A percentile compares a stretch with the other conserved stretches of the same genome.
Evolutionary conservation across 139 green algal genomes (phyloP).

Genomic region (Pseudopediastrum boryanum): DNA sequence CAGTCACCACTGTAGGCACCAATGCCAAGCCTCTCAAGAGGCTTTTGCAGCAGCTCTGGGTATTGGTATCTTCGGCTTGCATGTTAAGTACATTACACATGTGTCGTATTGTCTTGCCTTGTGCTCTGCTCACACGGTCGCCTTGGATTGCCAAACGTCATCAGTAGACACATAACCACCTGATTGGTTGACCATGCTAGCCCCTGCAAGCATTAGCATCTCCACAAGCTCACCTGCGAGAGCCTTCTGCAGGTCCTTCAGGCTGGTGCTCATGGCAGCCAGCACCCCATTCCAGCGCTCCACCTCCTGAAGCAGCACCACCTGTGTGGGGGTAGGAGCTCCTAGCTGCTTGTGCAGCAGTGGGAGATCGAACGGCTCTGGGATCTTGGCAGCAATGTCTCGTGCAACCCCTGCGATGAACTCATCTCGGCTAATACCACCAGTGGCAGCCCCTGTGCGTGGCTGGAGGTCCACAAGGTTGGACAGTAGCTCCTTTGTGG

Average conservation of each 20-base stretch:
- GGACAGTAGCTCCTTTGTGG: constrained; percentile 78
- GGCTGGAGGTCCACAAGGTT: constrained; percentile 85
- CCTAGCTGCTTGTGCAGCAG: constrained; percentile 77
- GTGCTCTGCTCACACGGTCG: no score
- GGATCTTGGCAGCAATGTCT: constrained; percentile 77
- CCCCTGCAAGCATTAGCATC: not conserved
- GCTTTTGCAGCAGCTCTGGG: no score
- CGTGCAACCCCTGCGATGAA: constrained; percentile 69
- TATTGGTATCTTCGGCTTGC: no score
- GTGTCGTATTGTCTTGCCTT: no score
- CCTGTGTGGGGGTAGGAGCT: constrained; percentile 66
- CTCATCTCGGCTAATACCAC: constrained; percentile 71
- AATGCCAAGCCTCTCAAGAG: no score
- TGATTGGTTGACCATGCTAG: not conserved
- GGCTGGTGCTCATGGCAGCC: constrained; percentile 63
- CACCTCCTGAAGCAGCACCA: constrained; percentile 87
- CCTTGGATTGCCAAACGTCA: no score
- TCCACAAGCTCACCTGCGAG: constrained; percentile 73
- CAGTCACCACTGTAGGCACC: no score
- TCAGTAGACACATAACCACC: not conserved
- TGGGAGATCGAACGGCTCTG: constrained; percentile 83
- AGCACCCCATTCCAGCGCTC: constrained; percentile 80
- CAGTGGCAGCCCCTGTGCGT: constrained; percentile 44
- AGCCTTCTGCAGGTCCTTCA: constrained; percentile 79
- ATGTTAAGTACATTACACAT: no score